These are phyloP conservation scores for Ceriops decandra DNA, from an alignment of 345 rosid genomes.

Conservation along the genomic window DNA sequence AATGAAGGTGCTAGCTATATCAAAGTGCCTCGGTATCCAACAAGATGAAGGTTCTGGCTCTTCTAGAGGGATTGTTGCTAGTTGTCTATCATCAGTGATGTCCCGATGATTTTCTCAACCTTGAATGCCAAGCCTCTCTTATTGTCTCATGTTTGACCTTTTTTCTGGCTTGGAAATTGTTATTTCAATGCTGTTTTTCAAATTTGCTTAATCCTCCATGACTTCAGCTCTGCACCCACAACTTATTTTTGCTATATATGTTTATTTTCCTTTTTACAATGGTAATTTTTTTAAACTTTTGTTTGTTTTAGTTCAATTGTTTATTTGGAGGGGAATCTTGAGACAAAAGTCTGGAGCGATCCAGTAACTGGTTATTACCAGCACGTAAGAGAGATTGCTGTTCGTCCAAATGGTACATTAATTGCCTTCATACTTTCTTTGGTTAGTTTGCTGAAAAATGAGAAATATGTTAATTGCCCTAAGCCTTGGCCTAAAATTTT, in stretches of 20 bases:
- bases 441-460: neutral
- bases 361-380: slow-evolving; percentile 72
- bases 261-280: slow-evolving; percentile 8
- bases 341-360: slow-evolving; percentile 75
- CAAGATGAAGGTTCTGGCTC: too few species aligned
- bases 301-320: slow-evolving; percentile 42
- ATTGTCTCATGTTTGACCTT: neutral
- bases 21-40: too few species aligned
- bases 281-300: slow-evolving; percentile 1
- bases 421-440: neutral
- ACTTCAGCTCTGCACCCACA: too few species aligned
- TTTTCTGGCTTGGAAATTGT: neutral
- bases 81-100: too few species aligned
- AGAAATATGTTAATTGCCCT: too few species aligned
- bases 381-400: slow-evolving; percentile 70
- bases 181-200: neutral
- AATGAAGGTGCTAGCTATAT: too few species aligned
- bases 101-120: neutral
- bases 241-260: too few species aligned
- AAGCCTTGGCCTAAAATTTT: too few species aligned
- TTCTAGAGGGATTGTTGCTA: too few species aligned
- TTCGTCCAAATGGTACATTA: slow-evolving; percentile 67
- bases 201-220: neutral
- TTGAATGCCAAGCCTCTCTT: neutral
- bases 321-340: slow-evolving; percentile 86